Evolutionary conservation across 164 flowering plant genomes (phyloP).

Genomic region (Santalum album): DNA sequence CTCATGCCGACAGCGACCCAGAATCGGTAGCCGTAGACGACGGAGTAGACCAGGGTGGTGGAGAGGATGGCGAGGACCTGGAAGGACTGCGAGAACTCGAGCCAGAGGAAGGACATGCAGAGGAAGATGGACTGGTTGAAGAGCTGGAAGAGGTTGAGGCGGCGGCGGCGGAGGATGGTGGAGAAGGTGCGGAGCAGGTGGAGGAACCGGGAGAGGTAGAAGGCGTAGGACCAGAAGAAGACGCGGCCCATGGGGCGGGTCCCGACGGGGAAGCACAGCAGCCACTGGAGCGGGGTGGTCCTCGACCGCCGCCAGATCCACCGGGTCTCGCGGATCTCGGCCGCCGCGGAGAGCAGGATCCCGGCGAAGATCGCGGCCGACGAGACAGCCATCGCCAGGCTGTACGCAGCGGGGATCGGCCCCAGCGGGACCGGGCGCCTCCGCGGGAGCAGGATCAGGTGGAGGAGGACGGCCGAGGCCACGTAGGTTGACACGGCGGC

Average conservation of each 20-base stretch:
- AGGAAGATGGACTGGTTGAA: not conserved
- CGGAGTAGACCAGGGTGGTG: not conserved
- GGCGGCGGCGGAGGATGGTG: constrained; percentile 1
- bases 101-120: constrained; percentile 6
- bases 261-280: constrained; percentile 4
- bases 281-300: constrained; percentile 4
- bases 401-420: constrained; percentile 4
- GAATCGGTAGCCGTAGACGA: constrained; percentile 1
- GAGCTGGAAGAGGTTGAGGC: not conserved
- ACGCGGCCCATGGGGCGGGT: constrained; percentile 4
- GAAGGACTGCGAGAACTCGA: constrained; percentile 5
- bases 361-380: constrained; percentile 14
- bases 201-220: constrained; percentile 5
- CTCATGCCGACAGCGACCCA: not conserved
- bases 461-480: constrained; percentile 2
- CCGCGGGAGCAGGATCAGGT: not conserved
- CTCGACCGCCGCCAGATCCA: constrained; percentile 7
- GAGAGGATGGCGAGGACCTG: constrained; percentile 1
- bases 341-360: constrained; percentile 9
- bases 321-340: constrained; percentile 4
- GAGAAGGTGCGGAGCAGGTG: constrained; percentile 1
- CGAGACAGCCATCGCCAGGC: constrained; percentile 3
- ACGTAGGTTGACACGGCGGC: constrained; percentile 3
- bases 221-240: constrained; percentile 8
- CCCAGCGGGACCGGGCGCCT: constrained; percentile 2